Conservation (phyloP, 768 basidiomycete species). For the Xerocomus spinulosus region DNA sequence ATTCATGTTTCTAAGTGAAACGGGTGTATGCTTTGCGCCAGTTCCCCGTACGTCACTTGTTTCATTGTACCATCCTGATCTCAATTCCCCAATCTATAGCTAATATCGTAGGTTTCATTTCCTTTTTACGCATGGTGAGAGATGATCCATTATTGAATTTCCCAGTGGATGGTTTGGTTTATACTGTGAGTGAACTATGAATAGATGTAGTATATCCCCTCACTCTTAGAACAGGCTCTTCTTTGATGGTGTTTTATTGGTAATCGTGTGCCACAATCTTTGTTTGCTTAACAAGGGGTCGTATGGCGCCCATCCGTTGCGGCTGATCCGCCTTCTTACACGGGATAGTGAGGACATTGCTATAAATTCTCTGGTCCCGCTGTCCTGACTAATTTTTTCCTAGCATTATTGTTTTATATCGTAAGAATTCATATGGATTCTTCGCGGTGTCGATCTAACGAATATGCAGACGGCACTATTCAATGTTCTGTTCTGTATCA, state of each 20-base stretch:
- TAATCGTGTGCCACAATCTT: slow-evolving; percentile 1
- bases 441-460: background rate
- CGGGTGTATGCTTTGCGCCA: slow-evolving; percentile 9
- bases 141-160: background rate
- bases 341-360: slow-evolving; percentile 18
- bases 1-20: slow-evolving; percentile 8
- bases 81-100: slow-evolving; percentile 2
- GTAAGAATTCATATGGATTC: slow-evolving; percentile 4
- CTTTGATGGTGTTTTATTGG: slow-evolving; percentile 1
- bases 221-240: slow-evolving; percentile 8
- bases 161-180: slow-evolving; percentile 5
- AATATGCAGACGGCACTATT: slow-evolving; percentile 8
- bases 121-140: background rate
- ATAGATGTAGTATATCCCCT: background rate
- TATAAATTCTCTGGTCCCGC: background rate
- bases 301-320: background rate
- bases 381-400: background rate
- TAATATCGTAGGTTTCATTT: slow-evolving; percentile 3
- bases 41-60: slow-evolving; percentile 10
- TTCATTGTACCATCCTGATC: background rate
- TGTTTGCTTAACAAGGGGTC: background rate
- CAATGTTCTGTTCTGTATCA: slow-evolving; percentile 9
- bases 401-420: slow-evolving; percentile 16
- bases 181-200: slow-evolving; percentile 10
- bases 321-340: slow-evolving; percentile 11